These are phyloP conservation scores for Fusarium praegraminearum DNA, from an alignment of 2,329 filamentous ascomycete genomes.

Conservation along the genomic window DNA sequence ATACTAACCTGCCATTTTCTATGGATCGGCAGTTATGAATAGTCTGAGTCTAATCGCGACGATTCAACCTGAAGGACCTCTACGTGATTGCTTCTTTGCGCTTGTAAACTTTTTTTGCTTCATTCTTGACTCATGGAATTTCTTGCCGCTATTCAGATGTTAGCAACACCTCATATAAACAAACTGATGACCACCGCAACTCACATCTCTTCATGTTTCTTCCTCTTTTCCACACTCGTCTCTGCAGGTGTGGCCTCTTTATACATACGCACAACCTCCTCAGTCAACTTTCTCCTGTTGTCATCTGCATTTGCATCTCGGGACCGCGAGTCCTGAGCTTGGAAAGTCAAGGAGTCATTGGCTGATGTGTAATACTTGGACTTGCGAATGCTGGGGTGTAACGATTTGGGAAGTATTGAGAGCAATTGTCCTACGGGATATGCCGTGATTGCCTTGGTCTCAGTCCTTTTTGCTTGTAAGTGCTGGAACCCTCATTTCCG, in stretches of 20 bases:
- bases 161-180: neutral
- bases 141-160: slow-evolving; percentile 57
- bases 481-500: slow-evolving; percentile 54
- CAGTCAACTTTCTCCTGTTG: slow-evolving; percentile 62
- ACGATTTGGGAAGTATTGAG: slow-evolving; percentile 58
- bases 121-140: slow-evolving; percentile 60
- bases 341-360: slow-evolving; percentile 66
- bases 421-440: slow-evolving; percentile 64
- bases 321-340: slow-evolving; percentile 67
- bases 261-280: slow-evolving; percentile 64
- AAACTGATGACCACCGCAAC: slow-evolving; percentile 19
- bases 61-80: slow-evolving; percentile 49
- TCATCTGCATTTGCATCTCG: slow-evolving; percentile 65
- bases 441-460: slow-evolving; percentile 68
- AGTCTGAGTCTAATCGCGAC: no score
- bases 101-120: slow-evolving; percentile 62
- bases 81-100: slow-evolving; percentile 63
- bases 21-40: neutral
- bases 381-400: slow-evolving; percentile 60
- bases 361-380: slow-evolving; percentile 67
- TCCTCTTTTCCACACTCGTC: slow-evolving; percentile 59
- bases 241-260: slow-evolving; percentile 59
- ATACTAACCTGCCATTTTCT: neutral
- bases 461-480: slow-evolving; percentile 64
- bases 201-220: slow-evolving; percentile 64